A percentile compares a stretch with the other conserved stretches of the same genome.
phyloP scores from a whole-genome alignment of 169 alveolate species.

The Eimeria tenella region DNA sequence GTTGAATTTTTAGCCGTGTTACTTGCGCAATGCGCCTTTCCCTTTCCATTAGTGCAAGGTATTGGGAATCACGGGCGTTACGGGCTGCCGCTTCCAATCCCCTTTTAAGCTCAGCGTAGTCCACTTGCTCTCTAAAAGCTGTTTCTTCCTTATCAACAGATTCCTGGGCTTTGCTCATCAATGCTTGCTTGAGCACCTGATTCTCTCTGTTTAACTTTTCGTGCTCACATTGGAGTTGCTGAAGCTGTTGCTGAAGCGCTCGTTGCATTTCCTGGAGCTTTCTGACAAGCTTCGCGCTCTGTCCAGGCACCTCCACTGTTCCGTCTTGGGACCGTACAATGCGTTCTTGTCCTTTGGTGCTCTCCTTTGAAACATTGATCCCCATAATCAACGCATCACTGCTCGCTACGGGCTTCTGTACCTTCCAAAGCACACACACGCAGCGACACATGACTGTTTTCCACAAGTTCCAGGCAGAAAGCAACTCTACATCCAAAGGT shows the following conservation, averaged over 20 bases:
- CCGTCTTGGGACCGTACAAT: neutral
- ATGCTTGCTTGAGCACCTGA: constrained; percentile 27
- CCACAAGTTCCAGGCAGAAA: too few species aligned
- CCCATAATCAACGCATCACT: neutral
- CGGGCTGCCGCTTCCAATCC: constrained; percentile 9
- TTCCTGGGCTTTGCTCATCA: constrained; percentile 55
- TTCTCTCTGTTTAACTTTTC: constrained; percentile 40
- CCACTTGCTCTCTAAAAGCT: neutral
- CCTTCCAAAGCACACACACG: constrained; percentile 17
- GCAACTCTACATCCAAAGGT: too few species aligned
- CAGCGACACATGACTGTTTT: too few species aligned
- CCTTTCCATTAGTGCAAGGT: constrained; percentile 52
- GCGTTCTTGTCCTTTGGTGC: neutral
- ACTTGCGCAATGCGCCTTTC: constrained; percentile 71
- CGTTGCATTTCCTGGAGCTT: constrained; percentile 34
- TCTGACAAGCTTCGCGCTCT: neutral
- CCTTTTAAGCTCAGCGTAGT: constrained; percentile 11
- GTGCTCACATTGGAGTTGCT: constrained; percentile 1
- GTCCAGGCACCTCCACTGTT: neutral
- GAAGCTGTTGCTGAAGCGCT: constrained; percentile 48
- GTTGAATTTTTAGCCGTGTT: constrained; percentile 12
- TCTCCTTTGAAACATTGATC: neutral
- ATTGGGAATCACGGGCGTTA: constrained; percentile 26
- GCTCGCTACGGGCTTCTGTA: neutral
- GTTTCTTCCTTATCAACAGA: constrained; percentile 46